Evolutionary conservation across 768 basidiomycete species (phyloP), one percentile per base, ranked within the genome.

Genomic region (Stropharia rugosoannulata): DNA sequence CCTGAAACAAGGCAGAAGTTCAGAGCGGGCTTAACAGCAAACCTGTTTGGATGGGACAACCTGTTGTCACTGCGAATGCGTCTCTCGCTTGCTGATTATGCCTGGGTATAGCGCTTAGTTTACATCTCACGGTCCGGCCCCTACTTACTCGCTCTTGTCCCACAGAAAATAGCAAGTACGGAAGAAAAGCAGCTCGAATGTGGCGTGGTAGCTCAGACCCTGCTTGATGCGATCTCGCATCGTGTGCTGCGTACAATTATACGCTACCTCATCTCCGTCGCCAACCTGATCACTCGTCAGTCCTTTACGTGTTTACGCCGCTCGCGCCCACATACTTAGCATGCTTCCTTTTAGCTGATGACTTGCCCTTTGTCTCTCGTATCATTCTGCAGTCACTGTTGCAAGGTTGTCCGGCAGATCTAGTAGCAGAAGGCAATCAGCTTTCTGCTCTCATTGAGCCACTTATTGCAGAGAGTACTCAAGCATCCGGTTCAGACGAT

Each of bases 351-450:
- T 47, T 61, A 90, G 89, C 70, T 45, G 69, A 73, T 36, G 88
- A 90, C 62, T 68, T 84, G 45, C 83, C 83, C n/a, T 90, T 90
- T 60, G 79, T 85, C 11, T 68, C 80, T 35, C 80, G 87, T 19
- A 71, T 86, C 55, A 76, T 85, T 16, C 75, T 82, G 4, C 85
- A 88, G 63, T 83, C 84, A 1, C 68, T 78, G 6, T 74, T 86
- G 13, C 78, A 79, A 1, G 82, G 78, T 16, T 75, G 77, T 53
- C 75, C 78, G 0, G 53, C 62, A 4, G 73, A 81, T 61, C 67
- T 79, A 16, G 62, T 61, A 1, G 59, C 64, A 29, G 76, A 79
- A 59, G 74, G 73, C 19, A 59, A 69, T 36, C 35, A 62, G 6
- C 65, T 78, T 12, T 68, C 71, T 27, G 59, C 51, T 0, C 56